Conservation (phyloP, 2,329 filamentous ascomycete genomes). For the Xylaria sp. region DNA sequence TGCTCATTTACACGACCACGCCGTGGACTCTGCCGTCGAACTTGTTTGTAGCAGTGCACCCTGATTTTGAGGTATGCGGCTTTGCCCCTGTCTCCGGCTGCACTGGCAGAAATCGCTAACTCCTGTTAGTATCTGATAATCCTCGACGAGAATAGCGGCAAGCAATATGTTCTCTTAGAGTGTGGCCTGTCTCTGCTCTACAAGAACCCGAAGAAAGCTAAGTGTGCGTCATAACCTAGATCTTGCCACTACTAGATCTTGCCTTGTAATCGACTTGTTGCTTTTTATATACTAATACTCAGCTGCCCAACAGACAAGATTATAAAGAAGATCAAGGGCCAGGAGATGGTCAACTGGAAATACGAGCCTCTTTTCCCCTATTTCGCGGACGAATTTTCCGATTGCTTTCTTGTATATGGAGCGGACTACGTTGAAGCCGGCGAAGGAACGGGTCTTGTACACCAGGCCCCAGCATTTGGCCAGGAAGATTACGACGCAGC, state of each 20-base stretch:
- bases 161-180: conserved; percentile 84
- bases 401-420: conserved; percentile 73
- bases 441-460: conserved; percentile 90
- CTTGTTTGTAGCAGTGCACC: conserved; percentile 74
- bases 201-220: conserved; percentile 94
- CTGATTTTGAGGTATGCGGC: conserved; percentile 65
- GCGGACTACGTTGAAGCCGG: conserved; percentile 86
- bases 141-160: conserved; percentile 77
- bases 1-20: conserved; percentile 68
- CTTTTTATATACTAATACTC: background rate
- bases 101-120: background rate
- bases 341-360: conserved; percentile 83
- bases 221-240: conserved; percentile 48
- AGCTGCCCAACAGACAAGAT: conserved; percentile 57
- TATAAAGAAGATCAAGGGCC: conserved; percentile 77
- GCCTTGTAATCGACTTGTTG: background rate
- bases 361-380: conserved; percentile 91
- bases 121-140: conserved; percentile 71
- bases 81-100: background rate
- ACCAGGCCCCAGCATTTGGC: conserved; percentile 91
- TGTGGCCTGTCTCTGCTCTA: conserved; percentile 80
- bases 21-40: conserved; percentile 85
- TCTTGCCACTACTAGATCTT: background rate
- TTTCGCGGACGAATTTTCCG: conserved; percentile 76
- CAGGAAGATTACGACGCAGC: conserved; percentile 94